Conservation (phyloP, 345 rosid genomes). For the Toxicodendron radicans region DNA sequence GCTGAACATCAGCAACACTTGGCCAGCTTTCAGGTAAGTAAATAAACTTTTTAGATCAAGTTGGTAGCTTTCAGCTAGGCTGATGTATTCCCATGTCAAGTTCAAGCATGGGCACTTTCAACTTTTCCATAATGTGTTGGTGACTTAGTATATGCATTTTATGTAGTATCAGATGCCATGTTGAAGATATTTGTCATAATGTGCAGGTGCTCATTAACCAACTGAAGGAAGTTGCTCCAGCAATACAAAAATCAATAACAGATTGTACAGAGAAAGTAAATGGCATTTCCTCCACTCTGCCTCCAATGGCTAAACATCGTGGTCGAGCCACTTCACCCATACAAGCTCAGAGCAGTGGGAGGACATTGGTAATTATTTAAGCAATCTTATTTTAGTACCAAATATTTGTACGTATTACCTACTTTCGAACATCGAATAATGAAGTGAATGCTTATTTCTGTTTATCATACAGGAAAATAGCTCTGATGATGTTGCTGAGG, state of each 20-base stretch:
- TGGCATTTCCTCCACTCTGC: slow-evolving; percentile 64
- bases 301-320: slow-evolving; percentile 56
- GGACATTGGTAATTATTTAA: slow-evolving; percentile 51
- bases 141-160: neutral
- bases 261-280: slow-evolving; percentile 80
- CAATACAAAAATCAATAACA: slow-evolving; percentile 81
- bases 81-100: neutral
- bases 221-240: slow-evolving; percentile 86
- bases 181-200: neutral
- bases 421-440: neutral
- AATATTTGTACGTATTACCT: slow-evolving; percentile 8
- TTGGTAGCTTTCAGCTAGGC: neutral
- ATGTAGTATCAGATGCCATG: too few relatives aligned
- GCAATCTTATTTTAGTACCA: slow-evolving; percentile 10
- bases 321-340: slow-evolving; percentile 60
- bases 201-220: slow-evolving; percentile 91
- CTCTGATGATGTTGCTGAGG: slow-evolving; percentile 66
- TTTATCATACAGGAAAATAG: slow-evolving; percentile 59
- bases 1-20: slow-evolving; percentile 97
- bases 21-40: slow-evolving; percentile 90
- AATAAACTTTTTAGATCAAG: neutral
- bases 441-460: neutral
- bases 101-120: neutral
- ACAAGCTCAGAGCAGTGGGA: slow-evolving; percentile 79
- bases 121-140: neutral